A percentile compares a stretch with the other conserved stretches of the same genome.
These are phyloP conservation scores for Pseudonitzschia delicatissima DNA, from an alignment of 108 stramenopile genomes.

Conservation along the genomic window DNA sequence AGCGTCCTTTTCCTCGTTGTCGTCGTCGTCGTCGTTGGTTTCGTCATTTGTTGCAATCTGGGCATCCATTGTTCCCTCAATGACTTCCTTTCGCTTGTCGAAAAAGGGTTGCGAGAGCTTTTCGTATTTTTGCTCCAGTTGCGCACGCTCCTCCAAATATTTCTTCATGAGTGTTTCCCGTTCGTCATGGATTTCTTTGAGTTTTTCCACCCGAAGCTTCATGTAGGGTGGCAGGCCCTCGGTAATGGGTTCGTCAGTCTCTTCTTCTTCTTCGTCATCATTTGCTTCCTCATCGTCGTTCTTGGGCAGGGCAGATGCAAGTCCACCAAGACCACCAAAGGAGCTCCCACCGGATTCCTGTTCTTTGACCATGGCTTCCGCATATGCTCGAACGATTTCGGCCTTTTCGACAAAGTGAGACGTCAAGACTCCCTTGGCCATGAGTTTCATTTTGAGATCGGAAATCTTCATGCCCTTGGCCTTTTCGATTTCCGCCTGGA, in stretches of 20 bases:
- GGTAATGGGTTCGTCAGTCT: conserved; percentile 25
- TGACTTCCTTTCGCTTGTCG: conserved; percentile 53
- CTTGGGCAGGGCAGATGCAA: too few species aligned
- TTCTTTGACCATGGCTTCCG: conserved; percentile 57
- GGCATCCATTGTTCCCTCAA: conserved; percentile 39
- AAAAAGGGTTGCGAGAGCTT: conserved; percentile 57
- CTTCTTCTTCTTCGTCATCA: conserved; percentile 40
- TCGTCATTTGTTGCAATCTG: conserved; percentile 23
- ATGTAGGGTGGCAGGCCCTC: conserved; percentile 50
- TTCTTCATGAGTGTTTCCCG: conserved; percentile 54
- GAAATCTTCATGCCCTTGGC: conserved; percentile 62
- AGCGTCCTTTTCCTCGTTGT: conserved; percentile 20
- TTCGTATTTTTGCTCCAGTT: conserved; percentile 73
- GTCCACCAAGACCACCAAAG: neutral
- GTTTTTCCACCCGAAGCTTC: conserved; percentile 51
- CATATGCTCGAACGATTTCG: conserved; percentile 71
- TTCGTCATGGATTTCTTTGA: conserved; percentile 55
- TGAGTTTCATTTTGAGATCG: conserved; percentile 65
- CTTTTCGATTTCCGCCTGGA: conserved; percentile 47
- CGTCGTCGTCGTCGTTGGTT: conserved; percentile 20
- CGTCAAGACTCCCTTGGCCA: conserved; percentile 59
- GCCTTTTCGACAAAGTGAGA: conserved; percentile 66
- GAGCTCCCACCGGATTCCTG: neutral
- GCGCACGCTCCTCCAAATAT: conserved; percentile 77
- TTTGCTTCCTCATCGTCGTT: conserved; percentile 12